Percentiles rank a stretch among this genome's conserved stretches.
Evolutionary conservation across 2,329 filamentous ascomycete species (phyloP).

Genomic region (Penicillium occitanis): DNA sequence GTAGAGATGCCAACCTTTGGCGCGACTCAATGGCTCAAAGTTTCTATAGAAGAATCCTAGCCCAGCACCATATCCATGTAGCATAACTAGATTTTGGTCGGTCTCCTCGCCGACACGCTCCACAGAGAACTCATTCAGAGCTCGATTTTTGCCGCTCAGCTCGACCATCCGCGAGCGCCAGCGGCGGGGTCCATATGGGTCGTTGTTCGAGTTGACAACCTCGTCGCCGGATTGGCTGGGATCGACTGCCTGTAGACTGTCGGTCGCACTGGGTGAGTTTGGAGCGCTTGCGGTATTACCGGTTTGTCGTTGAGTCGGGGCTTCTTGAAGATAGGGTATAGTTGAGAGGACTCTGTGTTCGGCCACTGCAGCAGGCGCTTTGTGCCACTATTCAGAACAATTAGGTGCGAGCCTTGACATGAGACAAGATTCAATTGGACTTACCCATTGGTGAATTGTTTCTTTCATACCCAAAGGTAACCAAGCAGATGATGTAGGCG

Average conservation of each 20-base stretch:
- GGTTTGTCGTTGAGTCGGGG: conserved; percentile 66
- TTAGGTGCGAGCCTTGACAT: neutral
- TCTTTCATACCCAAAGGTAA: conserved; percentile 93
- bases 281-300: conserved; percentile 42
- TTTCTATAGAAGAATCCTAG: conserved; percentile 99
- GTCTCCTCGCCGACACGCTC: conserved; percentile 76
- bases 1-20: conserved; percentile 82
- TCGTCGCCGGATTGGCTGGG: conserved; percentile 46
- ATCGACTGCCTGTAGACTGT: conserved; percentile 38
- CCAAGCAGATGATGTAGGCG: conserved; percentile 46
- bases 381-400: conserved; percentile 66
- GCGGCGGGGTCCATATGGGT: conserved; percentile 79
- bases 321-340: conserved; percentile 76
- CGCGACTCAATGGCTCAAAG: conserved; percentile 80
- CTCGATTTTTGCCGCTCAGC: conserved; percentile 80
- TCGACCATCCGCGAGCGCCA: conserved; percentile 86
- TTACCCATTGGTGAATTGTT: conserved; percentile 85
- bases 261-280: conserved; percentile 28
- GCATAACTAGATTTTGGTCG: conserved; percentile 87
- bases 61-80: conserved; percentile 95
- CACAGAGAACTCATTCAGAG: conserved; percentile 88
- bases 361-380: conserved; percentile 75
- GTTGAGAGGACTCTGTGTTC: conserved; percentile 86
- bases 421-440: conserved; percentile 33
- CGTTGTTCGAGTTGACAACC: conserved; percentile 53